Base-by-base conservation (phyloP, 2,329 filamentous ascomycete species). In the Curvularia lunata region DNA sequence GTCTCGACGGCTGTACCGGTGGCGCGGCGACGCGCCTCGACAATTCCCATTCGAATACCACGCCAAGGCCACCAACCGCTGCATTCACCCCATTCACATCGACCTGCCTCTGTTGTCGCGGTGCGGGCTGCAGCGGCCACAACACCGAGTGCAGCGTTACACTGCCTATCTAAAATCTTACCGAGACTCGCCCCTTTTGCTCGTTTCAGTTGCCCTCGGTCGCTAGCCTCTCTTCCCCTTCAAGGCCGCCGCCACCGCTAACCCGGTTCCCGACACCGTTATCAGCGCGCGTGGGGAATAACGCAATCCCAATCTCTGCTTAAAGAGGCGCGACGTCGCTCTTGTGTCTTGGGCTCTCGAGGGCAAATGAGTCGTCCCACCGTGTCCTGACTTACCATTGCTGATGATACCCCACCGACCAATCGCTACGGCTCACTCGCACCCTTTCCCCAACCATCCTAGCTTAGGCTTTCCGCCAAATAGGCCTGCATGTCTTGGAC, bases 281-380 rank as follows among this genome's bases (percentile, higher is more conserved):
- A 66, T 68, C 62, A 48, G 50, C 48, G 48, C 48, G 55, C 50
- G 62, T 66, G 64, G 62, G 58, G 61, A 52, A 48, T 27, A 12
- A 43, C 51, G 40, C 43, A 30, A 13, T 19, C 30, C 48, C 48
- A 53, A 49, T 46, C 28, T 50, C 48, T 48, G 46, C 63, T 58
- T 59, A 62, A 62, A 58, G 57, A 62, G 57, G 59, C 52, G 51
- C 56, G 51, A 38, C 53, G 19, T 47, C 49, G 54, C 52, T 46
- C 53, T 55, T 54, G 25, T 48, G 27, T 51, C 27, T 52, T 51
- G 41, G 40, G 18, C 46, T 23, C 30, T 43, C n/a, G 23, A 28
- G 32, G 55, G 30, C 48, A 5, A 52, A 52, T 43, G 53, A 40
- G 37, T 43, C 48, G 49, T 52, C 47, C 40, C 42, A 40, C 40